These are phyloP conservation scores for Kodamaea lidongshanica DNA, from an alignment of 805 yeast species.

Conservation along the genomic window DNA sequence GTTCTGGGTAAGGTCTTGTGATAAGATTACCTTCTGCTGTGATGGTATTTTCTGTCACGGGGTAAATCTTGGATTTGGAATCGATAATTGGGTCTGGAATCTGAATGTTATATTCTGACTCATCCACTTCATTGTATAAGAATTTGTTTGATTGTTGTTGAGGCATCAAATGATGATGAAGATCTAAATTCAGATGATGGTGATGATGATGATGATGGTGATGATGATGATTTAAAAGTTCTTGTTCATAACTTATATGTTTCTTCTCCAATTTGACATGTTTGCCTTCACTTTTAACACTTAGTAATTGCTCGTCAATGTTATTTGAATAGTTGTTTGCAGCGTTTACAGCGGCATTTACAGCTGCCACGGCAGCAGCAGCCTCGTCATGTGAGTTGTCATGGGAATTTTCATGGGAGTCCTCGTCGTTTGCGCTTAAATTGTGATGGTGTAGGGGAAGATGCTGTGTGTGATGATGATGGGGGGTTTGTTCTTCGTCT, in stretches of 20 bases:
- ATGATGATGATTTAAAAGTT: slow-evolving; percentile 1
- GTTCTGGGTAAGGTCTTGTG: slow-evolving; percentile 50
- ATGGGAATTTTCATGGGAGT: slow-evolving; percentile 1
- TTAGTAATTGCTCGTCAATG: slow-evolving; percentile 39
- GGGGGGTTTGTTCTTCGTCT: slow-evolving; percentile 3
- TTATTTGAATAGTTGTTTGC: slow-evolving; percentile 27
- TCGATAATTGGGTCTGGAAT: slow-evolving; percentile 42
- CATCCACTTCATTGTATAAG: slow-evolving; percentile 22
- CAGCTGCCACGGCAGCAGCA: slow-evolving; percentile 9
- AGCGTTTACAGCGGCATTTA: slow-evolving; percentile 9
- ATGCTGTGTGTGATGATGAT: slow-evolving; percentile 4
- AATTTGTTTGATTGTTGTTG: slow-evolving; percentile 12
- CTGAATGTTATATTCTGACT: slow-evolving; percentile 38
- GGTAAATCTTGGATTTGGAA: slow-evolving; percentile 38
- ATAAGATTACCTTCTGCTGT: slow-evolving; percentile 46
- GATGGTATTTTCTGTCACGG: slow-evolving; percentile 39
- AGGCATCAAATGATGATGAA: slow-evolving; percentile 15
- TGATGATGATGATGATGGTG: slow-evolving; percentile 13
- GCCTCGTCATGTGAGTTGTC: slow-evolving; percentile 5
- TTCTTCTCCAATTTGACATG: slow-evolving; percentile 28
- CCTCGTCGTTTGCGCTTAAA: too few species aligned
- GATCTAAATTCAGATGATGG: slow-evolving; percentile 20
- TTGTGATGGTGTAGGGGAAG: neutral
- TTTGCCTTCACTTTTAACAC: slow-evolving; percentile 15
- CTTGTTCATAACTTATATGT: slow-evolving; percentile 3